Percentiles rank a stretch among this genome's conserved stretches.
phyloP scores from a whole-genome alignment of 1,284 basidiomycete genomes.

The Athelia psychrophila region DNA sequence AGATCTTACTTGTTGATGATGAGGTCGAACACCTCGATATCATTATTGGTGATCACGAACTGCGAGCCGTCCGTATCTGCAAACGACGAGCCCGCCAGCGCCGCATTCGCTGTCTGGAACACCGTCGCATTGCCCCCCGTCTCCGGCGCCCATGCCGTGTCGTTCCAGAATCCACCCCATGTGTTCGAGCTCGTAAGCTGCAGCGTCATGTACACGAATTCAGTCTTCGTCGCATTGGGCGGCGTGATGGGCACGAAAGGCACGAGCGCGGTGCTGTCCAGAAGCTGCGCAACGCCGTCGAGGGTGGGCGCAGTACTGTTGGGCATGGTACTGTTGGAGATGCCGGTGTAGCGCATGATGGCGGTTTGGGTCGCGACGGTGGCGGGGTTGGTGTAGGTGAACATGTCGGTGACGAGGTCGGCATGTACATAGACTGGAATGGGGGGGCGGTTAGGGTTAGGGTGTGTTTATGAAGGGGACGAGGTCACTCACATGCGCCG shows the following conservation, averaged over 20 bases:
- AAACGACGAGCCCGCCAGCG: not conserved
- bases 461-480: conserved; percentile 10
- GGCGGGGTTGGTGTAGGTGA: not conserved
- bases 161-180: not conserved
- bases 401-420: not conserved
- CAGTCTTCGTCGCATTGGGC: not conserved
- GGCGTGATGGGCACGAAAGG: not conserved
- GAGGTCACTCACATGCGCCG: conserved; percentile 34
- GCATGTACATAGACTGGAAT: not conserved
- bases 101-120: conserved; percentile 1
- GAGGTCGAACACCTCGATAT: conserved; percentile 12
- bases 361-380: not conserved
- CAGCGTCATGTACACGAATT: not conserved
- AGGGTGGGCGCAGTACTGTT: not conserved
- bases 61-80: not conserved
- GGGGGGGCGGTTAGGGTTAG: too few relatives aligned
- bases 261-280: not conserved
- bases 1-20: conserved; percentile 15
- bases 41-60: conserved; percentile 12
- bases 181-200: not conserved
- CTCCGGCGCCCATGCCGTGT: not conserved
- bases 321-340: not conserved
- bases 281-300: not conserved
- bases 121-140: not conserved
- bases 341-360: not conserved